Base-by-base conservation (phyloP, 106 monocot species). In the Allium fistulosum region DNA sequence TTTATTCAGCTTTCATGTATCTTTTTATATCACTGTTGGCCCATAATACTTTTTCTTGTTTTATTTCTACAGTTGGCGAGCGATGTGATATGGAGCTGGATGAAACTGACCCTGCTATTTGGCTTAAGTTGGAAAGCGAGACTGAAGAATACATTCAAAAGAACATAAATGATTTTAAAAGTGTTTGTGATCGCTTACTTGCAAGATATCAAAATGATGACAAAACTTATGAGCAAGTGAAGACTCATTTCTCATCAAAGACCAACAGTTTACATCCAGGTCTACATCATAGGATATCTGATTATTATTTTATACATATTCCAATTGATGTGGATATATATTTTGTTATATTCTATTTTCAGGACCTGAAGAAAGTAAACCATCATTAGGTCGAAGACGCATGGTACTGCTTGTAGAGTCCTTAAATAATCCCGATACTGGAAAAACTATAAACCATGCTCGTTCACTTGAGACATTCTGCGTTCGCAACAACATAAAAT, bases 51-150 rank as follows among this genome's bases (percentile, higher is more conserved):
- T 58, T 59, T 53, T 10, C 55, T 69, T 51, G 16, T 67, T 64
- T 8, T 7, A 26, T 75, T 12, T 18, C 49, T 10, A 13, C 70
- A 99, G 97, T 99, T 76, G 97, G 92, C 80, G 97, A 99, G 67
- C 67, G 92, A 73, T 99, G 78, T 73, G 83, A 79, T 49, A 99
- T 99, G 97, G 97, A 99, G 62, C 80, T 99, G 50, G 97, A 99
- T 72, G 97, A 99, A 78, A 99, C 97, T 60, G 92, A 99, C 80
- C 92, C 97, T 76, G 65, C 90, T 67, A 77, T 82, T 64, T 99
- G 92, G 97, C 84, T 89, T 12, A 99, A 99, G 68, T 75, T 99
- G 65, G 97, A 99, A 76, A 90, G 87, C 66, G 97, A 92, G 69
- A 93, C 90, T 46, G 87, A 92, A 27, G 97, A 99, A 47, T 99